Conservation (phyloP, 2,329 filamentous ascomycete species). For the Colletotrichum horii region DNA sequence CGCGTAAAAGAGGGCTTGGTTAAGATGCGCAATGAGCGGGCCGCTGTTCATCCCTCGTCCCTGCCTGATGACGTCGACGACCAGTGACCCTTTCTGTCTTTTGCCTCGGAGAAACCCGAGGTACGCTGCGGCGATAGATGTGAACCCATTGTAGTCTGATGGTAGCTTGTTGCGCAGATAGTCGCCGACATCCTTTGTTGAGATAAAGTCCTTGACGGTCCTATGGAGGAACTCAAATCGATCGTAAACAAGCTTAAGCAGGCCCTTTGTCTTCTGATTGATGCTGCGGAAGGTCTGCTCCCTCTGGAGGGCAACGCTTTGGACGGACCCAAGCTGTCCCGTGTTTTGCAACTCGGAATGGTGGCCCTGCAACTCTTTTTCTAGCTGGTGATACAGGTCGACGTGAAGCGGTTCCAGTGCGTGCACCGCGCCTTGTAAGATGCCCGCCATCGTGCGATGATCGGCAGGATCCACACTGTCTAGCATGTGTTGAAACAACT, state of each 20-base stretch:
- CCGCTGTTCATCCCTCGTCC: neutral
- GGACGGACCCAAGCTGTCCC: neutral
- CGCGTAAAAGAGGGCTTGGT: neutral
- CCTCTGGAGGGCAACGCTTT: neutral
- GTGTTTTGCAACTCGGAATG: rapidly evolving
- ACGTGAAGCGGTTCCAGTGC: neutral
- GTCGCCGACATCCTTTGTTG: neutral
- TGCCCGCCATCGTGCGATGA: neutral
- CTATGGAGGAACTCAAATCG: neutral
- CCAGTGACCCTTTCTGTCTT: neutral
- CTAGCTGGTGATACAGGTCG: neutral
- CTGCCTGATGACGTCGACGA: neutral
- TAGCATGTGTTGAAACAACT: neutral
- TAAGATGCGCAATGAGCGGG: neutral
- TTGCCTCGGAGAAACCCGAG: neutral
- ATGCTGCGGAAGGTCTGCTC: neutral
- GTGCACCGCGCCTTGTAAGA: neutral
- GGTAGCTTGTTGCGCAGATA: neutral
- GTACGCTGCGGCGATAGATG: neutral
- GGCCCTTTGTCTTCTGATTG: neutral
- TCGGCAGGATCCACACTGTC: neutral
- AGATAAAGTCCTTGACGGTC: neutral
- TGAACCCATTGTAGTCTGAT: neutral
- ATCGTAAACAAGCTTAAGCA: neutral
- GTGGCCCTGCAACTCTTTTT: neutral